Percentiles rank a stretch among this genome's conserved stretches.
Conservation (phyloP, 768 basidiomycete genomes). For the Hortiboletus campestris region DNA sequence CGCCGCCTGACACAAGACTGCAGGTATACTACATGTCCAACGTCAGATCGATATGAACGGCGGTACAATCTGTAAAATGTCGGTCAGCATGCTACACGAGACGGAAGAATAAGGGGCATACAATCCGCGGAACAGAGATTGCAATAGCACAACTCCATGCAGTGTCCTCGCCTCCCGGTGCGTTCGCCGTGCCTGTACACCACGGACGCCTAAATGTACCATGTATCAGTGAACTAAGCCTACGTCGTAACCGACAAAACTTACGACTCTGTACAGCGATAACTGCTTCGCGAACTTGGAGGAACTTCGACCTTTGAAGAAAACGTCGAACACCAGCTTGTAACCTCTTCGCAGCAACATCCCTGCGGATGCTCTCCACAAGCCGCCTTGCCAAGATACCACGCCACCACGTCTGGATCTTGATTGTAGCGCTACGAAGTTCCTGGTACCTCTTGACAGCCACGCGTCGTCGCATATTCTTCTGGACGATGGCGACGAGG, state of each 20-base stretch:
- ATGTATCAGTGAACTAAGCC: conserved; percentile 6
- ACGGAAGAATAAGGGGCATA: conserved; percentile 44
- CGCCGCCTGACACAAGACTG: conserved; percentile 93
- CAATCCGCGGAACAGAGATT: conserved; percentile 87
- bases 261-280: conserved; percentile 81
- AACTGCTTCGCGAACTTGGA: conserved; percentile 58
- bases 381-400: conserved; percentile 74
- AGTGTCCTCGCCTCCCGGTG: conserved; percentile 55
- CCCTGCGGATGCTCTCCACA: conserved; percentile 66
- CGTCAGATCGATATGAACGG: conserved; percentile 53
- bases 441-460: conserved; percentile 76
- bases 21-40: conserved; percentile 73
- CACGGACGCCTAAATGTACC: conserved; percentile 60
- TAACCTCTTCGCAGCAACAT: conserved; percentile 72
- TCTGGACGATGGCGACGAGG: conserved; percentile 94
- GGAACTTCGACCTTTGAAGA: conserved; percentile 69
- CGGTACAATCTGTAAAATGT: conserved; percentile 48
- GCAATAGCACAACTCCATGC: conserved; percentile 69
- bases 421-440: conserved; percentile 72
- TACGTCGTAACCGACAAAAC: conserved; percentile 33
- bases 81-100: conserved; percentile 1
- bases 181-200: conserved; percentile 61
- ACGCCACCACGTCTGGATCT: conserved; percentile 93
- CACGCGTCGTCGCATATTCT: conserved; percentile 89
- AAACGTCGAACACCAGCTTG: conserved; percentile 73